phyloP scores from a whole-genome alignment of 116 monocot genomes.

The Phalaenopsis hybrid region DNA sequence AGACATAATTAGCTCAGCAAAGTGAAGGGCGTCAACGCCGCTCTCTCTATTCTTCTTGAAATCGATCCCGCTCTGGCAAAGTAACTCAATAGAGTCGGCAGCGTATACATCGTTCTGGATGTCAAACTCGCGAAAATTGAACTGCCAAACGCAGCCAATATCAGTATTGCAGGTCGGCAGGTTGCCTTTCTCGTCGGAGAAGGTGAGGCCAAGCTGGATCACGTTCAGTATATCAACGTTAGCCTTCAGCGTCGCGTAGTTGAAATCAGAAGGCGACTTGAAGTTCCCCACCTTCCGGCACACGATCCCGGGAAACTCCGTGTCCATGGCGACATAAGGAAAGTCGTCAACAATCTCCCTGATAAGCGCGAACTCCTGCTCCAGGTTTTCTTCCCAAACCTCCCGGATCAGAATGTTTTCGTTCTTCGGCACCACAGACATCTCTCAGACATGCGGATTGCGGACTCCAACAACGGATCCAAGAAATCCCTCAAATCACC shows the following conservation, averaged over 20 bases:
- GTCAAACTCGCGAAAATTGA: slow-evolving; percentile 15
- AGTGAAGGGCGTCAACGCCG: slow-evolving; percentile 6
- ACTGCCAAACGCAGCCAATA: slow-evolving; percentile 15
- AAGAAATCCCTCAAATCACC: background rate
- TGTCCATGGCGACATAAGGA: slow-evolving; percentile 18
- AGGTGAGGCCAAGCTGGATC: slow-evolving; percentile 21
- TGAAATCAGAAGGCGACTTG: slow-evolving; percentile 11
- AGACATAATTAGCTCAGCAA: slow-evolving; percentile 17
- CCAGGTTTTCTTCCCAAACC: slow-evolving; percentile 13
- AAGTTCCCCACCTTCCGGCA: slow-evolving; percentile 14
- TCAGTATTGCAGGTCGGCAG: slow-evolving; percentile 7
- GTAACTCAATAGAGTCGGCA: slow-evolving; percentile 12
- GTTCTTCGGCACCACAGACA: slow-evolving; percentile 11
- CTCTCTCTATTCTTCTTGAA: slow-evolving; percentile 17
- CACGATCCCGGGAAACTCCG: slow-evolving; percentile 19
- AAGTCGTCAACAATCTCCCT: slow-evolving; percentile 14
- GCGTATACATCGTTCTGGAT: slow-evolving; percentile 9
- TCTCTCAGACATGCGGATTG: slow-evolving; percentile 10
- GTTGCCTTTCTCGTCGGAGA: slow-evolving; percentile 11
- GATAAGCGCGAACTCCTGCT: slow-evolving; percentile 13
- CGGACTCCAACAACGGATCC: background rate
- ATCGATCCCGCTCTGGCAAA: slow-evolving; percentile 15
- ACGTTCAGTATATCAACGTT: slow-evolving; percentile 20
- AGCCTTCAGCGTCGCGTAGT: slow-evolving; percentile 15
- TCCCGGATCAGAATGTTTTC: slow-evolving; percentile 18